Evolutionary conservation across 2,329 filamentous ascomycete genomes (phyloP).

Genomic region (Sporothrix schenckii): DNA sequence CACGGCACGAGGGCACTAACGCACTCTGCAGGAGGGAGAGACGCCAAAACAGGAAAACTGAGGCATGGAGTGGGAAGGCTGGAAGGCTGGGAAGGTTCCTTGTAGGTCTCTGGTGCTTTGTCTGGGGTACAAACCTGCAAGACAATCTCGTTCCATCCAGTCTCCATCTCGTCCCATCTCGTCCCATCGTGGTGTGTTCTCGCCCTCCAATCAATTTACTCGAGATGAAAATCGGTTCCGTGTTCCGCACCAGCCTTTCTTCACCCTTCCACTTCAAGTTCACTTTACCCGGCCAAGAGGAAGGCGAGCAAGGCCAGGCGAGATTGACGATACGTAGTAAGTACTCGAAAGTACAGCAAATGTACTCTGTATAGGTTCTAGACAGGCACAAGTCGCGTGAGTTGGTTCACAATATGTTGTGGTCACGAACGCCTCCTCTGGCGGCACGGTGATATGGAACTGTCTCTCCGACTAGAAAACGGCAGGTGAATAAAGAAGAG

Average conservation of each 20-base stretch:
- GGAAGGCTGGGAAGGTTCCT: background rate
- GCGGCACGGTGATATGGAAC: constrained; percentile 9
- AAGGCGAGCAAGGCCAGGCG: background rate
- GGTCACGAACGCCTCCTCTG: background rate
- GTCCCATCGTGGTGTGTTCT: background rate
- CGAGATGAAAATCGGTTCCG: background rate
- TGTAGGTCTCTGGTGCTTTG: background rate
- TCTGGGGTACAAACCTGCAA: constrained; percentile 26
- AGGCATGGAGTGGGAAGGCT: background rate
- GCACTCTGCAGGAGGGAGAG: constrained; percentile 16
- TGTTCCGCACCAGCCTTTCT: constrained; percentile 5
- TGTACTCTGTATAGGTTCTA: constrained; percentile 1
- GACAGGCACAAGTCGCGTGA: constrained; percentile 13
- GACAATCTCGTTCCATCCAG: constrained; percentile 19
- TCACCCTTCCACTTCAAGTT: background rate
- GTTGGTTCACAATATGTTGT: background rate
- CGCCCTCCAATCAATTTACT: constrained; percentile 14
- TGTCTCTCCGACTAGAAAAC: constrained; percentile 19
- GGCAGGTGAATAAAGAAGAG: background rate
- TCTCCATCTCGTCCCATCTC: background rate
- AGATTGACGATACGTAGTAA: background rate
- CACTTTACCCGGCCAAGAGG: constrained; percentile 25
- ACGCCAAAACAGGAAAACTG: constrained; percentile 9
- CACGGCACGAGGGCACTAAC: constrained; percentile 18
- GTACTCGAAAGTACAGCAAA: no score